Conservation (phyloP, 768 basidiomycete species). For the Suillus ampliporus region DNA sequence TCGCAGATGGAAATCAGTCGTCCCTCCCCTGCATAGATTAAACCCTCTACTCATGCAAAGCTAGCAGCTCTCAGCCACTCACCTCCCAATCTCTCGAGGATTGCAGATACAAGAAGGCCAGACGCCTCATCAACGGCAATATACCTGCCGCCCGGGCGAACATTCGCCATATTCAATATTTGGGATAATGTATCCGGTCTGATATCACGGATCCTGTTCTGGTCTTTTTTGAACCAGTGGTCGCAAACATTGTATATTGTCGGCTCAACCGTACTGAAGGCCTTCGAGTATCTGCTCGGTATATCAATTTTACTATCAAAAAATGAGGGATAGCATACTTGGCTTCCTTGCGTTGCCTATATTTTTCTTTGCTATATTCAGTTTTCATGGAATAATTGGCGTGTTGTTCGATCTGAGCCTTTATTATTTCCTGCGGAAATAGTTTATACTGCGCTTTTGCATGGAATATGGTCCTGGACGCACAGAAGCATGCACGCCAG, state of each 20-base stretch:
- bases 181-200: constrained; percentile 90
- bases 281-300: constrained; percentile 75
- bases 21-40: constrained; percentile 64
- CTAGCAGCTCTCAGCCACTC: constrained; percentile 19
- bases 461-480: constrained; percentile 23
- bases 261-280: constrained; percentile 87
- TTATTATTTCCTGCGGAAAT: constrained; percentile 85
- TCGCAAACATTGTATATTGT: constrained; percentile 87
- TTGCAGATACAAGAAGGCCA: constrained; percentile 83
- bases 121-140: constrained; percentile 92
- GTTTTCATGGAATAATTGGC: constrained; percentile 93
- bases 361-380: constrained; percentile 99
- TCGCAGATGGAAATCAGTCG: constrained; percentile 85
- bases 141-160: constrained; percentile 86
- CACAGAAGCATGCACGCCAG: constrained; percentile 82
- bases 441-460: constrained; percentile 15
- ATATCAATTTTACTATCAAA: constrained; percentile 2
- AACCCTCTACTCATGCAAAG: neutral
- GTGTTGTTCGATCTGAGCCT: constrained; percentile 91
- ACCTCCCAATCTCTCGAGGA: constrained; percentile 90
- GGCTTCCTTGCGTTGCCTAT: constrained; percentile 93
- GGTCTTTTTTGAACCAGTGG: constrained; percentile 89
- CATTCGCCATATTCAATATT: constrained; percentile 81
- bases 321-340: constrained; percentile 62
- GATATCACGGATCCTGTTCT: constrained; percentile 79